A percentile compares a stretch with the other conserved stretches of the same genome.
phyloP scores from a whole-genome alignment of 2,329 filamentous ascomycete genomes.

The Pyrenophora graminea region DNA sequence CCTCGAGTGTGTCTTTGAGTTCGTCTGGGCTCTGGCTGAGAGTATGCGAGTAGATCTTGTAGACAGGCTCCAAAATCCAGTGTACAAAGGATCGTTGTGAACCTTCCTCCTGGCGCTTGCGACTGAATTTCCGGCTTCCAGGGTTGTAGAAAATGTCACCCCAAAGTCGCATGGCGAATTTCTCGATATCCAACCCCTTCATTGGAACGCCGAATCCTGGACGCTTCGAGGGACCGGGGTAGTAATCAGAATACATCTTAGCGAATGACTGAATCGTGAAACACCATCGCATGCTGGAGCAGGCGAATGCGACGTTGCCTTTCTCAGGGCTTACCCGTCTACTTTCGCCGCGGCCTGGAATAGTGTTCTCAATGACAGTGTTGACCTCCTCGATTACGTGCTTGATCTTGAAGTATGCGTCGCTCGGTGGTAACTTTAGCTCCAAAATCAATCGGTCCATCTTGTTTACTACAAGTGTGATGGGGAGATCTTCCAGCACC shows the following conservation, averaged over 20 bases:
- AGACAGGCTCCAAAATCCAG: conserved; percentile 94
- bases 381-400: conserved; percentile 99
- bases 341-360: conserved; percentile 78
- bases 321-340: conserved; percentile 90
- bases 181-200: conserved; percentile 68
- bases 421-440: conserved; percentile 87
- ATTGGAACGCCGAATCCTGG: conserved; percentile 42
- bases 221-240: conserved; percentile 60
- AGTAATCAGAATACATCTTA: conserved; percentile 92
- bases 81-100: conserved; percentile 88
- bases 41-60: conserved; percentile 95
- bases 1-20: conserved; percentile 75
- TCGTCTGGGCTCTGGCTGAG: conserved; percentile 89
- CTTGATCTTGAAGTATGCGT: conserved; percentile 98
- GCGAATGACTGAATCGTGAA: conserved; percentile 94
- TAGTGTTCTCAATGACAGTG: conserved; percentile 85
- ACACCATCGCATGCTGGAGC: conserved; percentile 92
- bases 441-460: conserved; percentile 95
- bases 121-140: conserved; percentile 83
- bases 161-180: conserved; percentile 87
- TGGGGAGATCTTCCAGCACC: conserved; percentile 82
- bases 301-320: conserved; percentile 97
- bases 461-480: conserved; percentile 94
- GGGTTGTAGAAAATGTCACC: conserved; percentile 97
- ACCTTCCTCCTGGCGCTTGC: conserved; percentile 79